Base-by-base conservation (phyloP, 2,329 filamentous ascomycete species). In the Epichloe coenophiala region DNA sequence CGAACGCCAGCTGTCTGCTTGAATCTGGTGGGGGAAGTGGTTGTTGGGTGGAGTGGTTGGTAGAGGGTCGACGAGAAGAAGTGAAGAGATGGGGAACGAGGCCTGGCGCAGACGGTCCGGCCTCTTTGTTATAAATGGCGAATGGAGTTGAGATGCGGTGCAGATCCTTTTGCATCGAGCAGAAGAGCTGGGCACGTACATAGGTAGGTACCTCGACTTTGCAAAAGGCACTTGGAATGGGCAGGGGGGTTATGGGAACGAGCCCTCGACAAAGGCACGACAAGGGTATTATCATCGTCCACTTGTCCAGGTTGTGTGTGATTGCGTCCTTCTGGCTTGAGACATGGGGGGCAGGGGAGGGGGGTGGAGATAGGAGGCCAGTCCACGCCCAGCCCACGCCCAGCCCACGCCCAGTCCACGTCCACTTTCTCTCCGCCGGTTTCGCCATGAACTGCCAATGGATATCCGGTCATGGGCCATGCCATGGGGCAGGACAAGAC, bases 81-180 rank as follows among this genome's bases (percentile, higher is more conserved):
- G 21, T n/a, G 40, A 39, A 31, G 50, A 47, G 49, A 35, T 31
- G 48, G 42, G 51, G 50, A 54, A 46, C 23, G 21, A 39, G 37
- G 31, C 27, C 44, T 52, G 51, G 46, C 40, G 51, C 42, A 56
- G 56, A 55, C 53, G 57, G 54, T 45, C 56, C 53, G 54, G 49
- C 54, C 52, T 54, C 50, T 48, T 54, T 52, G 51, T 57, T 56
- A 55, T 56, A 51, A 56, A 54, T 55, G 51, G 54, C 46, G 52
- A 50, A 49, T 55, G 52, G 51, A 45, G 38, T 41, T 48, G 52
- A 56, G 21, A 56, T 48, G 53, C 41, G 50, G 50, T 52, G 53
- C 49, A 54, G 50, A 54, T 54, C 50, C 2, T 40, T 44, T 47
- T 40, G 44, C 9, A 51, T 44, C 13, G 33, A 42, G 46, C 47